Conservation (phyloP, 2,329 filamentous ascomycete genomes). For the Xylaria sp. region DNA sequence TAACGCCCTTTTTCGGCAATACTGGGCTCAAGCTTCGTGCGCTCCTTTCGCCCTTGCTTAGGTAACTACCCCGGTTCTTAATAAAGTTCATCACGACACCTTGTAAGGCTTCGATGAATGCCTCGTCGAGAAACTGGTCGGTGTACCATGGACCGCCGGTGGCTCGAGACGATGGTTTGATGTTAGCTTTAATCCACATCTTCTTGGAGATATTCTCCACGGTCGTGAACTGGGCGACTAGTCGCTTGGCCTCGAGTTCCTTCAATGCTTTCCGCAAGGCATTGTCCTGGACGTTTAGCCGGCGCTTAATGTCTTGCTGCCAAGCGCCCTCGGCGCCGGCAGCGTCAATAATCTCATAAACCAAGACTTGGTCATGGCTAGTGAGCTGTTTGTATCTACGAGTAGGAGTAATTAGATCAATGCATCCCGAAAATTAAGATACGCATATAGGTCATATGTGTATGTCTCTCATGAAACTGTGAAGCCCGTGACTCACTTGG, state of each 20-base stretch:
- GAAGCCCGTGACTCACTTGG: conserved; percentile 61
- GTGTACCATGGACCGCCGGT: conserved; percentile 96
- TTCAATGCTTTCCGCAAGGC: conserved; percentile 85
- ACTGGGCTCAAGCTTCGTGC: conserved; percentile 54
- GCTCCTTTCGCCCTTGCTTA: conserved; percentile 50
- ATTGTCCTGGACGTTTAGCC: conserved; percentile 84
- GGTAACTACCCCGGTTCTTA: conserved; percentile 50
- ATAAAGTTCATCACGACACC: conserved; percentile 52
- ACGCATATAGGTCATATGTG: neutral
- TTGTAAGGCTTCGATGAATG: conserved; percentile 83
- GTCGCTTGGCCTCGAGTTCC: conserved; percentile 80
- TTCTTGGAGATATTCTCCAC: conserved; percentile 92
- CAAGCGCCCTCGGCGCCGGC: conserved; percentile 88
- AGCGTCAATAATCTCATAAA: conserved; percentile 90
- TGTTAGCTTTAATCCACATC: conserved; percentile 91
- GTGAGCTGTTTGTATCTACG: conserved; percentile 67
- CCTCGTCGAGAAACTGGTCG: conserved; percentile 87
- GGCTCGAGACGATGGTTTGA: conserved; percentile 87
- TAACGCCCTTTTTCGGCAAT: conserved; percentile 66
- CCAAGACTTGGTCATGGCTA: conserved; percentile 81
- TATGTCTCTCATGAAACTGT: neutral
- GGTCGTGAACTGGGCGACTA: conserved; percentile 90
- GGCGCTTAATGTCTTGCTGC: conserved; percentile 84
- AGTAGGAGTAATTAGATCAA: neutral
- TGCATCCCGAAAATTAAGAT: conserved; percentile 1